Conservation (phyloP, 2,329 filamentous ascomycete species). For the Fusarium bactridioides region DNA sequence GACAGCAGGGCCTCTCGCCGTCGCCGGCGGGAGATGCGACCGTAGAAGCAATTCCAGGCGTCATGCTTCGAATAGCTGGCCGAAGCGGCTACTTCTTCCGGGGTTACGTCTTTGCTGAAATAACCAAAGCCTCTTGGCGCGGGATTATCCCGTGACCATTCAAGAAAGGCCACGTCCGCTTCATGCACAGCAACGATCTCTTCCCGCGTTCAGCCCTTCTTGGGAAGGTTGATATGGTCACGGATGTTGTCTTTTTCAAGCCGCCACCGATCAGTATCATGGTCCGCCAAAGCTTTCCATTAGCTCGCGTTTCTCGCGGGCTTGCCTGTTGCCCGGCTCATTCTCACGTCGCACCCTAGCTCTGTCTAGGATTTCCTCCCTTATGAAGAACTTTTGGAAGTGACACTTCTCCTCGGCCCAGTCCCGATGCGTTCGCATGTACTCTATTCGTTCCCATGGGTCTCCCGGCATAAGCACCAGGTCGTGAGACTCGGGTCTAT, state of each 20-base stretch:
- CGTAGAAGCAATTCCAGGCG: not conserved
- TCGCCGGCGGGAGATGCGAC: not conserved
- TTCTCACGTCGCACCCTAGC: not conserved
- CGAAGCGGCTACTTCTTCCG: not conserved
- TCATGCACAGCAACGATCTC: not conserved
- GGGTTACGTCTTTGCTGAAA: not conserved
- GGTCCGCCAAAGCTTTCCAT: not conserved
- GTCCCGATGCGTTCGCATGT: not conserved
- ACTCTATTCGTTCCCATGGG: not conserved
- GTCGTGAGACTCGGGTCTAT: not conserved
- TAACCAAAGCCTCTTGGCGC: not conserved
- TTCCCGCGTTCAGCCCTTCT: not conserved
- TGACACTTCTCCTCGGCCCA: not conserved
- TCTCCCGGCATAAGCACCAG: rapidly evolving
- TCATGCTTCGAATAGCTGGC: not conserved
- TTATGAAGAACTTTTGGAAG: not conserved
- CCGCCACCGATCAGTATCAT: not conserved
- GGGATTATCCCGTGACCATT: not conserved
- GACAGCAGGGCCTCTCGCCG: not conserved
- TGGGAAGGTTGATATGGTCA: not conserved
- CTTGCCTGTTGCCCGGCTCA: not conserved
- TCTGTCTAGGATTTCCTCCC: not conserved
- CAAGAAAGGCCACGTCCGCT: not conserved
- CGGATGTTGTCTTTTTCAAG: not conserved
- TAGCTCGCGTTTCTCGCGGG: not conserved